Evolutionary conservation across 2,329 filamentous ascomycete species (phyloP).

Genomic region (Coccinonectria pachysandricola): DNA sequence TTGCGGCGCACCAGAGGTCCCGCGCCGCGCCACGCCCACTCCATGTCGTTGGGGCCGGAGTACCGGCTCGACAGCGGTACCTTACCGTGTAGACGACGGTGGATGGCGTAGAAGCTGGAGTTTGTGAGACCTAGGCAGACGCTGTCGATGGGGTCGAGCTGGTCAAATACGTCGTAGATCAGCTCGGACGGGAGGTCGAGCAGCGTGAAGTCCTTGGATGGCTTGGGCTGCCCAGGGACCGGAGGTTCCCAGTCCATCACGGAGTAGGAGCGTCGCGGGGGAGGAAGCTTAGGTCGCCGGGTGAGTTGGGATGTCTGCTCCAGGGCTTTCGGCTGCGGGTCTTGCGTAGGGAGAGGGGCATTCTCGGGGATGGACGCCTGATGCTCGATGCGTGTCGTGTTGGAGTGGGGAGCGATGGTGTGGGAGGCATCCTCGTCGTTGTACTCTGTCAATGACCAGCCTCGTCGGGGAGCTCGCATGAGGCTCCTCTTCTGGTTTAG

Average conservation of each 20-base stretch:
- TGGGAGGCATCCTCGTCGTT: conserved; percentile 25
- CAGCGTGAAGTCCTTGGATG: conserved; percentile 35
- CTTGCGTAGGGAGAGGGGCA: conserved; percentile 7
- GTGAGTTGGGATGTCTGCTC: conserved; percentile 16
- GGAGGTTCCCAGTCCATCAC: conserved; percentile 48
- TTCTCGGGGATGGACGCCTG: conserved; percentile 27
- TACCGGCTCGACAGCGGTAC: conserved; percentile 49
- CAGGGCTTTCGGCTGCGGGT: conserved; percentile 8
- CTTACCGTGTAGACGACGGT: conserved; percentile 43
- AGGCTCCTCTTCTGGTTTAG: conserved; percentile 25
- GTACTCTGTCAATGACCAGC: conserved; percentile 38
- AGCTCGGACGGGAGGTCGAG: conserved; percentile 47
- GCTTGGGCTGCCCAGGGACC: conserved; percentile 34
- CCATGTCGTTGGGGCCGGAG: conserved; percentile 50
- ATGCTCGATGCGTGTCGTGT: conserved; percentile 15
- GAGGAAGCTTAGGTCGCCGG: conserved; percentile 28
- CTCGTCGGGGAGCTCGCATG: conserved; percentile 32
- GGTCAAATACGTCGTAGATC: conserved; percentile 50
- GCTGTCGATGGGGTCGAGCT: conserved; percentile 54
- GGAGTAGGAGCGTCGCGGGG: conserved; percentile 47
- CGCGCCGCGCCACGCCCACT: conserved; percentile 53
- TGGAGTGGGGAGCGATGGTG: conserved; percentile 13
- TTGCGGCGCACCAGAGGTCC: conserved; percentile 30
- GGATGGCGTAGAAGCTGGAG: conserved; percentile 47
- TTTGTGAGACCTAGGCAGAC: conserved; percentile 51